Evolutionary conservation across 2,329 filamentous ascomycete species (phyloP), one percentile per base, ranked within the genome.

Genomic region (Ramularia endophylla): DNA sequence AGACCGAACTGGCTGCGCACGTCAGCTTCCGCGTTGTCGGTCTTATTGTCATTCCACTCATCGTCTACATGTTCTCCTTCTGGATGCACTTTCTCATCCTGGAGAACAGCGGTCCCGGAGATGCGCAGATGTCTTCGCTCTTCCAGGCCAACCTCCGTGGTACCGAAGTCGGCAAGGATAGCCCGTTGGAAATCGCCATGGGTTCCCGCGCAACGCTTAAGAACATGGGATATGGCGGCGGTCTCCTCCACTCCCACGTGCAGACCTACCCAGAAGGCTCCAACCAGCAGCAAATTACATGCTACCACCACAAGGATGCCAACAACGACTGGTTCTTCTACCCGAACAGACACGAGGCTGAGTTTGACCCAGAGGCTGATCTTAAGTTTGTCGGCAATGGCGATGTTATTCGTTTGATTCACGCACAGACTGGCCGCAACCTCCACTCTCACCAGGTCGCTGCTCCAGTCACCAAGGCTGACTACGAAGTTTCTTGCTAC

Each of bases 311-410:
- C 75, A 98, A 98, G 66, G 92, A 98, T 72, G 77, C 90, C 64
- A 98, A 98, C 78, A 98, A 98, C 65, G 92, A 98, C 65, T 98
- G 92, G 92, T 95, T 94, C 70, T 89, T 98, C 68, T 95, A 95
- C 65, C 92, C 92, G 18, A 95, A 90, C 70, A 86, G 94, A 49
- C 68, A 74, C 40, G 78, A 94, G 44, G 68, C 75, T 17, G 82
- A 85, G 13, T 95, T 81, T 59, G 74, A 89, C 56, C 67, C 78
- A 4, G 80, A 86, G 45, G 80, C 71, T 43, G 79, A 83, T 27
- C 73, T 87, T 47, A 72, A 72, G 48, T 94, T 83, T 60, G 78
- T 95, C 53, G 81, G 77, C 12, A 81, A 98, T 61, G 81, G 83
- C 47, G 78, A 85, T 57, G 70, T 78, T 43, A 78, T 98, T 55